Conservation (phyloP, 1,139 yeast genomes). For the Geotrichum phurueaensis region DNA sequence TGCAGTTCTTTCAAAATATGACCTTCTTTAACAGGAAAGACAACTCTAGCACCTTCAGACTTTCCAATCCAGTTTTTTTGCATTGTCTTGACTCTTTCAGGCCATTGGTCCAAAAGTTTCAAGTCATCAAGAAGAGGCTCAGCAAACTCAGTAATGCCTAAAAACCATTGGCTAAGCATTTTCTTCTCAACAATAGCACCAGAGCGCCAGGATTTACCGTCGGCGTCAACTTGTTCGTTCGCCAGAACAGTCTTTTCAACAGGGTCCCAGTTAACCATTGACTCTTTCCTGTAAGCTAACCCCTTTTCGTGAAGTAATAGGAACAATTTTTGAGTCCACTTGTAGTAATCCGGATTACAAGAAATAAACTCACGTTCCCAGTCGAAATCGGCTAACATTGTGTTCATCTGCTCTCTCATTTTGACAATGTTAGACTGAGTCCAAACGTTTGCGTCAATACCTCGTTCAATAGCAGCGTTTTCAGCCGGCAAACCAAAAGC, state of each 20-base stretch:
- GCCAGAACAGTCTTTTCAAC: slow-evolving; percentile 90
- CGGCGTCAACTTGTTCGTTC: slow-evolving; percentile 88
- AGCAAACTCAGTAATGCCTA: slow-evolving; percentile 81
- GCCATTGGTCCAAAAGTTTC: slow-evolving; percentile 64
- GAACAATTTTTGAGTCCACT: slow-evolving; percentile 86
- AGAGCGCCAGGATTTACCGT: slow-evolving; percentile 93
- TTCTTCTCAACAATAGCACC: slow-evolving; percentile 89
- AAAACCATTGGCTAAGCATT: slow-evolving; percentile 82
- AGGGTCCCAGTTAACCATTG: slow-evolving; percentile 97
- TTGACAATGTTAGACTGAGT: slow-evolving; percentile 66
- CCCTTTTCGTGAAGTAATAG: slow-evolving; percentile 66
- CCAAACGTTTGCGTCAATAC: slow-evolving; percentile 76
- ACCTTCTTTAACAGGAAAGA: slow-evolving; percentile 30
- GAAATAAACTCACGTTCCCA: slow-evolving; percentile 93
- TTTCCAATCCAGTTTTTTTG: slow-evolving; percentile 92
- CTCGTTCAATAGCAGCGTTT: slow-evolving; percentile 89
- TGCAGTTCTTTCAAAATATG: slow-evolving; percentile 33
- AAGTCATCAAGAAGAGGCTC: slow-evolving; percentile 59
- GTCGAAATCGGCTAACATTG: slow-evolving; percentile 81
- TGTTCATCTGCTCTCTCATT: slow-evolving; percentile 76
- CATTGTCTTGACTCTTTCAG: slow-evolving; percentile 80
- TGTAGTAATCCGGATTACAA: slow-evolving; percentile 80
- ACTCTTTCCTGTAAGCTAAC: slow-evolving; percentile 75
- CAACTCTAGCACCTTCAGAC: slow-evolving; percentile 71
- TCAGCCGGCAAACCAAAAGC: slow-evolving; percentile 98